Evolutionary conservation across 2,329 filamentous ascomycete genomes (phyloP).

Genomic region (Pseudocercospora eumusae): DNA sequence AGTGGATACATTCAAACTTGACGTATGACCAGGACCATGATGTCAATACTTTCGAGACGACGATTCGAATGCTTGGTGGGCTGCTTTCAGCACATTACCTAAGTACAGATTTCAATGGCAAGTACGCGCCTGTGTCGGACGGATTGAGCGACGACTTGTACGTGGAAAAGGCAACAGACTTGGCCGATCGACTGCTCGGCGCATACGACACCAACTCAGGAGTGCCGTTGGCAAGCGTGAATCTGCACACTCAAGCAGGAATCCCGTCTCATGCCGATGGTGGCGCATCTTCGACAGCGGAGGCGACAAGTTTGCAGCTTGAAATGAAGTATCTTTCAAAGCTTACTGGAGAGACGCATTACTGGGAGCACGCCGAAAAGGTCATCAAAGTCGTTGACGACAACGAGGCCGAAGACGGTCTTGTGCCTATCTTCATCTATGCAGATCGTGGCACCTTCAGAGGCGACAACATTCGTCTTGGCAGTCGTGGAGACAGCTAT

Average conservation of each 20-base stretch:
- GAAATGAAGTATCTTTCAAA: constrained; percentile 98
- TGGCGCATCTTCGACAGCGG: constrained; percentile 89
- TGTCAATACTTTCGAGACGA: constrained; percentile 97
- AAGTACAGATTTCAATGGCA: constrained; percentile 70
- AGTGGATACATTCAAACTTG: constrained; percentile 81
- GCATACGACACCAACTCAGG: constrained; percentile 88
- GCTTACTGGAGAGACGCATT: constrained; percentile 85
- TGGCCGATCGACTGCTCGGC: constrained; percentile 81
- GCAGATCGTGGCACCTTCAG: constrained; percentile 76
- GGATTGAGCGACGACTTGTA: constrained; percentile 84
- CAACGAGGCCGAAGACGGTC: constrained; percentile 74
- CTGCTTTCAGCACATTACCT: constrained; percentile 92
- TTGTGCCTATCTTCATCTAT: constrained; percentile 89
- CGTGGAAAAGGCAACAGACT: constrained; percentile 90
- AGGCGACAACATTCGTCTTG: constrained; percentile 83
- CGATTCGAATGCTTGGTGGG: constrained; percentile 94
- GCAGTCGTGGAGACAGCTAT: constrained; percentile 93
- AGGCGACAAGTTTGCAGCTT: constrained; percentile 87
- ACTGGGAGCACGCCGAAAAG: constrained; percentile 89
- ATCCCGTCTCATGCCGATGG: constrained; percentile 79
- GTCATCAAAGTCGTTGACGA: constrained; percentile 89
- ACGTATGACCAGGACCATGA: constrained; percentile 91
- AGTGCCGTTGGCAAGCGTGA: constrained; percentile 86
- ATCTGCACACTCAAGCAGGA: constrained; percentile 74
- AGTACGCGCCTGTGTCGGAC: constrained; percentile 70